Conservation (phyloP, 1,139 yeast species). For the Debaryomycetaceae sp. region DNA sequence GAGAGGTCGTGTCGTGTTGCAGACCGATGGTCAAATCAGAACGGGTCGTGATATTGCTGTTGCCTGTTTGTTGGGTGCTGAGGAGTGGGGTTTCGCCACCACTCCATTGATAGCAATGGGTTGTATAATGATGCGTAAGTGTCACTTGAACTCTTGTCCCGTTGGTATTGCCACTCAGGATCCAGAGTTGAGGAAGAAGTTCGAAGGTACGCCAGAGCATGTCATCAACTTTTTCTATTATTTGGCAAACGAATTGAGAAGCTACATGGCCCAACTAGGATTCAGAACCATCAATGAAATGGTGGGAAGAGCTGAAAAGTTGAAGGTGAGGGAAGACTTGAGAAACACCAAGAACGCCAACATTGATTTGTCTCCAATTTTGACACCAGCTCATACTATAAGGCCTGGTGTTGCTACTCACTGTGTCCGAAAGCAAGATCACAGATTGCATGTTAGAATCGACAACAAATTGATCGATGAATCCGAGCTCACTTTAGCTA, state of each 20-base stretch:
- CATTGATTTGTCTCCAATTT: conserved; percentile 85
- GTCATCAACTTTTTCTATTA: conserved; percentile 97
- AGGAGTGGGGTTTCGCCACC: conserved; percentile 97
- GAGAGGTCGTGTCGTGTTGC: conserved; percentile 92
- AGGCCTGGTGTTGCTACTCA: conserved; percentile 98
- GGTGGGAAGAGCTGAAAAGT: conserved; percentile 95
- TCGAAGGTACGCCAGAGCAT: conserved; percentile 96
- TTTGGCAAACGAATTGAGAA: conserved; percentile 87
- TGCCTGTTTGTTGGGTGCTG: conserved; percentile 95
- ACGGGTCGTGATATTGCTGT: conserved; percentile 96
- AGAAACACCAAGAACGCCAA: conserved; percentile 88
- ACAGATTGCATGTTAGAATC: conserved; percentile 83
- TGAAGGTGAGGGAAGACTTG: conserved; percentile 78
- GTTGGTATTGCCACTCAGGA: conserved; percentile 99
- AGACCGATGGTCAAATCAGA: conserved; percentile 95
- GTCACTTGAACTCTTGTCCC: conserved; percentile 92
- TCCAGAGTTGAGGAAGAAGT: conserved; percentile 87
- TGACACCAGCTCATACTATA: conserved; percentile 94
- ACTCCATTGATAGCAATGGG: conserved; percentile 97
- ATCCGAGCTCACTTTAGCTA: conserved; percentile 87
- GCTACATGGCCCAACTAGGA: conserved; percentile 91
- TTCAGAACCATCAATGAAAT: conserved; percentile 94
- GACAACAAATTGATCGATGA: conserved; percentile 96
- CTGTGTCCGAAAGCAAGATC: conserved; percentile 92
- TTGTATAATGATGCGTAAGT: conserved; percentile 91